Evolutionary conservation across 2,329 filamentous ascomycete genomes (phyloP).

Genomic region (Lizonia empirigonia): DNA sequence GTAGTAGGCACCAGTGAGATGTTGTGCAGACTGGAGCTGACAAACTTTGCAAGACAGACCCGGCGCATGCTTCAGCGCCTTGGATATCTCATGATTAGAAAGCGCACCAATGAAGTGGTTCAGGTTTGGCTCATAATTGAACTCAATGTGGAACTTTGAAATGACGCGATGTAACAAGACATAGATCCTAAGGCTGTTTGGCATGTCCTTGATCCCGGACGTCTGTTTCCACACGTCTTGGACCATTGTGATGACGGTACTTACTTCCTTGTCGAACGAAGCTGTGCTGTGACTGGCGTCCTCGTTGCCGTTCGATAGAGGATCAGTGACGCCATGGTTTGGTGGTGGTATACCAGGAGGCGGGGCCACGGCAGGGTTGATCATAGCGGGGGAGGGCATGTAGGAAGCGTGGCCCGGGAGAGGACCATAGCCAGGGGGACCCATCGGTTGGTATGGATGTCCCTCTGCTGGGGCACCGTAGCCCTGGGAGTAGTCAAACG

Average conservation of each 20-base stretch:
- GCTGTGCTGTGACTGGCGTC: constrained; percentile 40
- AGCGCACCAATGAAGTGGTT: constrained; percentile 59
- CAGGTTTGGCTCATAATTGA: constrained; percentile 62
- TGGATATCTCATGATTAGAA: constrained; percentile 49
- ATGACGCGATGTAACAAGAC: constrained; percentile 68
- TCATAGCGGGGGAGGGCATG: constrained; percentile 41
- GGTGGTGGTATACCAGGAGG: constrained; percentile 29
- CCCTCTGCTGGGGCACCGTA: constrained; percentile 39
- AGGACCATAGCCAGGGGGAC: constrained; percentile 35
- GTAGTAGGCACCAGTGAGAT: constrained; percentile 40
- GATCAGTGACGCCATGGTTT: constrained; percentile 26
- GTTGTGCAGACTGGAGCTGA: constrained; percentile 36
- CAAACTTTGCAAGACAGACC: constrained; percentile 54
- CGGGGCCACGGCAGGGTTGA: constrained; percentile 36
- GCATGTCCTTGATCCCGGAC: constrained; percentile 64
- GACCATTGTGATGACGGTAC: constrained; percentile 55
- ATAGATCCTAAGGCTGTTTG: constrained; percentile 66
- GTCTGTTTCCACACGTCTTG: constrained; percentile 68
- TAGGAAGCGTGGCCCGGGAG: constrained; percentile 34
- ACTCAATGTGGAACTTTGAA: constrained; percentile 62
- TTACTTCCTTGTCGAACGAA: constrained; percentile 49
- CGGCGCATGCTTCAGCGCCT: constrained; percentile 51
- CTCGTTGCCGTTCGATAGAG: constrained; percentile 21
- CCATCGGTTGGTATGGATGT: constrained; percentile 41
- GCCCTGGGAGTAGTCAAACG: constrained; percentile 37